These are phyloP conservation scores for Leccinum olivaceopallidum DNA, from an alignment of 768 basidiomycete genomes.

Conservation along the genomic window DNA sequence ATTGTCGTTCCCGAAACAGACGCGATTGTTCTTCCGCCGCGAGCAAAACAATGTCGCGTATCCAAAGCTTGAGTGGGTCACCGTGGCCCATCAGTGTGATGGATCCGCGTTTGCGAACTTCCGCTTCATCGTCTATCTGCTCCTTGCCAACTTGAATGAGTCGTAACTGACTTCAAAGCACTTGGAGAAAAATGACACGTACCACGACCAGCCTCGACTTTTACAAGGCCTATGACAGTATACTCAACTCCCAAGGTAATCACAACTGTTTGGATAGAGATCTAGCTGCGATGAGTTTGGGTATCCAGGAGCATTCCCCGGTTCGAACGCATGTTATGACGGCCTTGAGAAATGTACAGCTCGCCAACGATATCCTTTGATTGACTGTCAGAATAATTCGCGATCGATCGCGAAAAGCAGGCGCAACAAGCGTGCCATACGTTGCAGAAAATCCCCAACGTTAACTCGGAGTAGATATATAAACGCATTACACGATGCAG, in stretches of 20 bases:
- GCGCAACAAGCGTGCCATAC: constrained; percentile 6
- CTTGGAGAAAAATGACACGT: constrained; percentile 26
- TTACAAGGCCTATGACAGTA: too few relatives aligned
- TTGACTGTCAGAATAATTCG: constrained; percentile 12
- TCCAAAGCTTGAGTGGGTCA: constrained; percentile 46
- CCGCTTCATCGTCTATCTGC: constrained; percentile 50
- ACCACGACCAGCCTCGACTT: constrained; percentile 50
- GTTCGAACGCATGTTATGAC: constrained; percentile 78
- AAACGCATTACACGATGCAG: not conserved
- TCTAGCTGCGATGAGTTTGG: constrained; percentile 63
- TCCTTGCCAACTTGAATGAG: constrained; percentile 36
- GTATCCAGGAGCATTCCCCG: constrained; percentile 77
- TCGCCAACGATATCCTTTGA: constrained; percentile 67
- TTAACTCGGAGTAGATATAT: not conserved
- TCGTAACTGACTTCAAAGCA: not conserved
- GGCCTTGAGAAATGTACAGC: constrained; percentile 52
- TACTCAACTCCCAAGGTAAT: constrained; percentile 35
- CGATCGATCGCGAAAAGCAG: constrained; percentile 5
- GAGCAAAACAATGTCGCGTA: constrained; percentile 46
- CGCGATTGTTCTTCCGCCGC: constrained; percentile 41
- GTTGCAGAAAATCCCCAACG: too few relatives aligned
- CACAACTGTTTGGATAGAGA: constrained; percentile 71
- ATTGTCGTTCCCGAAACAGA: constrained; percentile 25
- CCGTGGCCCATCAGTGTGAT: constrained; percentile 33
- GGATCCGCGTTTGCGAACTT: constrained; percentile 53